phyloP scores from a whole-genome alignment of 257 asterid species.

The Salvia hispanica region DNA sequence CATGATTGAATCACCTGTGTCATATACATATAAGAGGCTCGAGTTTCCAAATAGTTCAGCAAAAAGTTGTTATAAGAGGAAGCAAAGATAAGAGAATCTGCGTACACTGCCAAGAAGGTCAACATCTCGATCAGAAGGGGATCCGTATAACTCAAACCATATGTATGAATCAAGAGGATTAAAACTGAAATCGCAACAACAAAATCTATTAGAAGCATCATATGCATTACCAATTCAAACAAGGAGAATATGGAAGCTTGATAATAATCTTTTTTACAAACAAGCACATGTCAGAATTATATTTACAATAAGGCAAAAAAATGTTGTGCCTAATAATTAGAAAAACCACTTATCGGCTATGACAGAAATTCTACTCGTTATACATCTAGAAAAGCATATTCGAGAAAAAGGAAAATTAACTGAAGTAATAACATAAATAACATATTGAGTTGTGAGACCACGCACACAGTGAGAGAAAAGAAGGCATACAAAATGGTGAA shows the following conservation, averaged over 20 bases:
- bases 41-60: constrained; percentile 8
- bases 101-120: constrained; percentile 92
- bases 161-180: constrained; percentile 90
- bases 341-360: neutral
- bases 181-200: constrained; percentile 57
- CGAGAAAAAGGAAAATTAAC: neutral
- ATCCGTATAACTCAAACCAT: constrained; percentile 92
- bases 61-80: constrained; percentile 17
- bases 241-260: constrained; percentile 2
- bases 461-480: neutral
- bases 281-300: neutral
- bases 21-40: constrained; percentile 23
- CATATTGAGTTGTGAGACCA: neutral
- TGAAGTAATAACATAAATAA: neutral
- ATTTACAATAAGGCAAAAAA: neutral
- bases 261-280: neutral
- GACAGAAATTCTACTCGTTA: neutral
- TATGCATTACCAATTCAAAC: neutral
- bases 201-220: constrained; percentile 21
- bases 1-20: constrained; percentile 89
- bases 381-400: neutral
- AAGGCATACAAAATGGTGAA: constrained; percentile 5
- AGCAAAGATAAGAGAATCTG: constrained; percentile 31
- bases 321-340: neutral
- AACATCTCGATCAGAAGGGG: constrained; percentile 94